These are phyloP conservation scores for Diaporthe sp. DNA, from an alignment of 2,329 filamentous ascomycete genomes.

Conservation along the genomic window DNA sequence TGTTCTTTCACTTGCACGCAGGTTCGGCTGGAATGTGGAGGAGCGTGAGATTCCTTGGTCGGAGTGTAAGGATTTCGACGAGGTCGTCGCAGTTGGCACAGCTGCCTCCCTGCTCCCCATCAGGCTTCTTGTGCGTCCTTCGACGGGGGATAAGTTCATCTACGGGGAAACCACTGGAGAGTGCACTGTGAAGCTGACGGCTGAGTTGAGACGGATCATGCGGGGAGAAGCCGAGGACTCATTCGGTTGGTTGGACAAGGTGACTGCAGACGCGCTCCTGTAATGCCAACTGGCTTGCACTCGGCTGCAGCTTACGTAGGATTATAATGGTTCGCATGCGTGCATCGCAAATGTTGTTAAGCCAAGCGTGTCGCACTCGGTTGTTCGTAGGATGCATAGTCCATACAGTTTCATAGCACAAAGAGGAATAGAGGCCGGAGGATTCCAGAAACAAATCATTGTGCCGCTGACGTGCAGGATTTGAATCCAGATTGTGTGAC, in stretches of 20 bases:
- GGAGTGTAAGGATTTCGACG: constrained; percentile 68
- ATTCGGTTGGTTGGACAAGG: constrained; percentile 76
- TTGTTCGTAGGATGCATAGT: neutral
- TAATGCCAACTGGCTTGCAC: neutral
- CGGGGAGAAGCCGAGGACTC: constrained; percentile 81
- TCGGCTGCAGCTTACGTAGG: neutral
- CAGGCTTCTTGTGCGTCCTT: constrained; percentile 83
- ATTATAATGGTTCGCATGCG: neutral
- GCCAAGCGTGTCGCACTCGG: neutral
- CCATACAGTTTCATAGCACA: neutral
- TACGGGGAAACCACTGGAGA: constrained; percentile 52
- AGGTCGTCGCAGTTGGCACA: constrained; percentile 92
- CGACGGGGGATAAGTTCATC: constrained; percentile 52
- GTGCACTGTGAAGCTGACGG: constrained; percentile 71
- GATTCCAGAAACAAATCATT: neutral
- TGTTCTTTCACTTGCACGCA: constrained; percentile 79
- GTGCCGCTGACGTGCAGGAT: too few relatives aligned
- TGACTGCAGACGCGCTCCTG: constrained; percentile 53
- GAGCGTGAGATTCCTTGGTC: constrained; percentile 76
- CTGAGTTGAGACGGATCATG: constrained; percentile 87
- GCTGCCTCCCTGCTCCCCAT: constrained; percentile 93
- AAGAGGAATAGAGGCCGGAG: neutral
- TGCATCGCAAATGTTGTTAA: neutral
- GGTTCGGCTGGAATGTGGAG: constrained; percentile 88
- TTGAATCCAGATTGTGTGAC: neutral